phyloP scores from a whole-genome alignment of 257 asterid genomes.

The Nicotiana sylvestris region DNA sequence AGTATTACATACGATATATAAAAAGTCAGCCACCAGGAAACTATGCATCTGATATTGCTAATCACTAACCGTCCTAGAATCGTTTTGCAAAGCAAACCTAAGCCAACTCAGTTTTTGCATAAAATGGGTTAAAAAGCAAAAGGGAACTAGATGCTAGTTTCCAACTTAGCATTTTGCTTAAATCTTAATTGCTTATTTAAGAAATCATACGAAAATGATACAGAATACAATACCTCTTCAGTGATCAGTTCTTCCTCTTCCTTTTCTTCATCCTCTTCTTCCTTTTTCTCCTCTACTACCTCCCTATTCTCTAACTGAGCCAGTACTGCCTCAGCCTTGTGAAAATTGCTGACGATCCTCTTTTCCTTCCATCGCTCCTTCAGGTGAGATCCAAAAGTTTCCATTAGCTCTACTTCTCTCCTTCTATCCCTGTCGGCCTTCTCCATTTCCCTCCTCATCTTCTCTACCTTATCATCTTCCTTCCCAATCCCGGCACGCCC shows the following conservation, averaged over 20 bases:
- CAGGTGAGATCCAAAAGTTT: constrained; percentile 66
- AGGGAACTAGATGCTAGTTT: background rate
- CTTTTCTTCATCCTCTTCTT: constrained; percentile 45
- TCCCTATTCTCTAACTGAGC: constrained; percentile 91
- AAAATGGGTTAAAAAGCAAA: background rate
- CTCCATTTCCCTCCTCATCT: constrained; percentile 55
- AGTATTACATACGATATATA: background rate
- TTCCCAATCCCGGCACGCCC: constrained; percentile 85
- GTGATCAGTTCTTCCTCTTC: constrained; percentile 61
- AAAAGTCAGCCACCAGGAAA: background rate
- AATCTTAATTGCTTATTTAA: background rate
- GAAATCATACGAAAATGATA: background rate
- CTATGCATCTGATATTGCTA: background rate
- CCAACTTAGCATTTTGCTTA: background rate
- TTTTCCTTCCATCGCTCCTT: constrained; percentile 79
- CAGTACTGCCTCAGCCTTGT: constrained; percentile 78
- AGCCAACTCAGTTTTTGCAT: background rate
- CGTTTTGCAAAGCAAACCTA: background rate
- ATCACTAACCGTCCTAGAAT: background rate
- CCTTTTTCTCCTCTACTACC: constrained; percentile 51
- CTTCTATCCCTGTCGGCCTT: constrained; percentile 40
- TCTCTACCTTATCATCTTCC: constrained; percentile 63
- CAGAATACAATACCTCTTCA: constrained; percentile 52
- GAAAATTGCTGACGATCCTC: constrained; percentile 60
- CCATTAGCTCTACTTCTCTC: constrained; percentile 56